A percentile compares a stretch with the other conserved stretches of the same genome.
Evolutionary conservation across 164 flowering plant genomes (phyloP).

Genomic region (Sextonia rubra): DNA sequence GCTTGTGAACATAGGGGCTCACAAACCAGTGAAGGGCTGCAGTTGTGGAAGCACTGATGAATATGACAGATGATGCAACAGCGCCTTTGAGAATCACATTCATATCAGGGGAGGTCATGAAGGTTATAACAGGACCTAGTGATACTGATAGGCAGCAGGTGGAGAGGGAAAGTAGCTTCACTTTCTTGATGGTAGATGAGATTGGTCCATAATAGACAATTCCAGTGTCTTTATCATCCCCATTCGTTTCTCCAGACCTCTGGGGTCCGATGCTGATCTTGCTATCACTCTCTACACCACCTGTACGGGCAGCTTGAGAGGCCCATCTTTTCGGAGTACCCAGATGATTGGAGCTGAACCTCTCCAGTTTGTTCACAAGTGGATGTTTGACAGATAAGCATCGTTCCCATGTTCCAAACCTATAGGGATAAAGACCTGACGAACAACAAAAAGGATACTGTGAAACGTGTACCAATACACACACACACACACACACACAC

Average conservation of each 20-base stretch:
- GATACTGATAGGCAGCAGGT: constrained; percentile 96
- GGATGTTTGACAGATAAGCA: constrained; percentile 6
- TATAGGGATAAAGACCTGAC: constrained; percentile 32
- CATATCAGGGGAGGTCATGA: constrained; percentile 80
- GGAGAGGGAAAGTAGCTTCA: constrained; percentile 88
- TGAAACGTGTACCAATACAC: not conserved
- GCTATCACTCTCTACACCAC: constrained; percentile 40
- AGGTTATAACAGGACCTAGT: constrained; percentile 85
- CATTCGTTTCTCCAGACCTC: constrained; percentile 25
- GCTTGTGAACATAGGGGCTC: constrained; percentile 88
- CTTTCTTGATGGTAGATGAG: constrained; percentile 90
- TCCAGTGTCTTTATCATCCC: constrained; percentile 43
- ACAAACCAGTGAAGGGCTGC: constrained; percentile 94
- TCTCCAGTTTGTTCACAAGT: not conserved
- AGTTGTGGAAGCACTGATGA: constrained; percentile 89
- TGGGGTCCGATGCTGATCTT: constrained; percentile 83
- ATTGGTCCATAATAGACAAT: constrained; percentile 80
- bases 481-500: no score
- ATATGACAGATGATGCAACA: constrained; percentile 82
- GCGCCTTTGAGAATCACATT: constrained; percentile 90
- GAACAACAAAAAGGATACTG: not conserved
- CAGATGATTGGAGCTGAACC: constrained; percentile 13
- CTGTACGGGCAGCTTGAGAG: constrained; percentile 33
- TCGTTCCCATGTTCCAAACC: constrained; percentile 22
- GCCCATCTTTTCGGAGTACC: constrained; percentile 52